Evolutionary conservation across 2,329 filamentous ascomycete genomes (phyloP).

Genomic region (Fusarium pininemorale): DNA sequence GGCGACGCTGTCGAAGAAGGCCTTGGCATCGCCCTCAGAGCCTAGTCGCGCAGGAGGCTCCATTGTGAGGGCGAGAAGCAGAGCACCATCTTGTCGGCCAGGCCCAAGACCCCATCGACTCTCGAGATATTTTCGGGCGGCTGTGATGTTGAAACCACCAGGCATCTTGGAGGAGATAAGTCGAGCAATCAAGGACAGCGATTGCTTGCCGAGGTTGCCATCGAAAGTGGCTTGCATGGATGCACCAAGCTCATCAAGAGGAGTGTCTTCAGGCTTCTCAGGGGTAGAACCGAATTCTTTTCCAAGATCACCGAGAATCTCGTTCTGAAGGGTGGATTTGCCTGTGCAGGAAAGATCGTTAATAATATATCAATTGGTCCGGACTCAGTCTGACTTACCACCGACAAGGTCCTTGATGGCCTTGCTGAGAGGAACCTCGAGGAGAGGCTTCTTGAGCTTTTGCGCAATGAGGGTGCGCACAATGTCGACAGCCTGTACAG

Average conservation of each 20-base stretch:
- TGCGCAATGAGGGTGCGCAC: conserved; percentile 90
- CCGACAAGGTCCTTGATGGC: conserved; percentile 98
- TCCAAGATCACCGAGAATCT: conserved; percentile 95
- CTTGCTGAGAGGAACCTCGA: conserved; percentile 91
- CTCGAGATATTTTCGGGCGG: conserved; percentile 94
- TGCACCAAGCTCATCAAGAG: conserved; percentile 92
- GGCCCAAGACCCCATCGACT: conserved; percentile 88
- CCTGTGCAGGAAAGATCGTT: conserved; percentile 60
- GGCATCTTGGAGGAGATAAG: conserved; percentile 99
- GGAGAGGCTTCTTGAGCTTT: conserved; percentile 93
- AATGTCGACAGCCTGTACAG: conserved; percentile 89
- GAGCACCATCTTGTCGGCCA: conserved; percentile 89
- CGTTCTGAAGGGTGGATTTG: conserved; percentile 98
- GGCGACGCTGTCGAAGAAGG: conserved; percentile 85
- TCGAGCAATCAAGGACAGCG: conserved; percentile 89
- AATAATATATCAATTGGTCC: neutral
- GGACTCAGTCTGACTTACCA: conserved; percentile 67
- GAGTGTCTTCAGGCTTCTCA: conserved; percentile 97
- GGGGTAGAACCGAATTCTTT: conserved; percentile 99
- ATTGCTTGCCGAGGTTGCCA: conserved; percentile 96
- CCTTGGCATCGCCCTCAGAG: conserved; percentile 90
- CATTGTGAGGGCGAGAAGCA: conserved; percentile 90
- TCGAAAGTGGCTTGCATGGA: conserved; percentile 99
- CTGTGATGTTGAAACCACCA: conserved; percentile 98
- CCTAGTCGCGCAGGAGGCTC: conserved; percentile 89